Base-by-base conservation (phyloP, 768 basidiomycete species). In the Phlebiopsis gigantea region DNA sequence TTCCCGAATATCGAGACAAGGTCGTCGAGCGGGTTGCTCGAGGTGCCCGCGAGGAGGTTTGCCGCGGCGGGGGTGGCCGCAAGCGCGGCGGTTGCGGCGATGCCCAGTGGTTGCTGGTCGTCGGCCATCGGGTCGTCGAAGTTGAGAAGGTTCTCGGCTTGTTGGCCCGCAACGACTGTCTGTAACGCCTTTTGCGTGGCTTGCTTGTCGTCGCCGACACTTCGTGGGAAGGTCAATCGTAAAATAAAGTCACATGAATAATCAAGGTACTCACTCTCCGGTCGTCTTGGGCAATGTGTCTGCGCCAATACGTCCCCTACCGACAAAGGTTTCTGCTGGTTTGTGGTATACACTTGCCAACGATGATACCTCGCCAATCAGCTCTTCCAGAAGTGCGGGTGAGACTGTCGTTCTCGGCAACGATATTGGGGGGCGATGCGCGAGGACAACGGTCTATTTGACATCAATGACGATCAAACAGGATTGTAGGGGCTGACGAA, bases 341-440 rank as follows among this genome's bases (percentile, higher is more conserved):
- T 97, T 98, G 74, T 99, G 97, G 68, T 99, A 99, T 1, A 96
- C 93, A 66, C 93, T 96, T 5, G 93, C 92, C 19, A 98, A 74
- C 44, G 81, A 85, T 1, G 92, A 93, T 21, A 98, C 82, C 68
- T 98, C 97, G 28, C 87, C 84, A 0, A 98, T 72, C 2, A 99
- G 80, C 66, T 98, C 97, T 65, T 98, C 95, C 29, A 98, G 73
- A 17, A 98, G 73, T 0, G 83, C 91, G 1, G 92, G 81, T 0
- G 95, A 77, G 0, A 99, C 93, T 0, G 92, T 94, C 34, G 93
- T 96, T 55, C 88, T 85, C 0, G 94, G 91, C 53, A 98, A 83
- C 3, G 90, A 87, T 68, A 99, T 99, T 26, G 94, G 94, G 2
- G 97, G 97, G 53, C 94, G 82, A 56, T 88, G 83, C 0, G 94